Base-by-base conservation (phyloP, 2,329 filamentous ascomycete genomes). In the Sclerotinia sclerotiorum region DNA sequence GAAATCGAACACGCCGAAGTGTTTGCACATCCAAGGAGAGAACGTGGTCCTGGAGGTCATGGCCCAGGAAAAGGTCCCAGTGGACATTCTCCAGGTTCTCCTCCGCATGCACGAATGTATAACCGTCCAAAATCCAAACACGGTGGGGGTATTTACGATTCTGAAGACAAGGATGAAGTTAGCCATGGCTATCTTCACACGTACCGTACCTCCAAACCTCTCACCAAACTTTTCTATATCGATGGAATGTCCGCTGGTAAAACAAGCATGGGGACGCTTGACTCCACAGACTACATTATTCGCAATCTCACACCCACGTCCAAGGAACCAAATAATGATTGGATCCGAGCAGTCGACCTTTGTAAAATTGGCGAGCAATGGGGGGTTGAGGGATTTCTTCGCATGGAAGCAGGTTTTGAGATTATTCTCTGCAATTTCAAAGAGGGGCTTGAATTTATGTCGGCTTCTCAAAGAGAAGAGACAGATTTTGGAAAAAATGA, bases 231-330 rank as follows among this genome's bases (percentile, higher is more conserved):
- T 3, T 79, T 93, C 3, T 91, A 92, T 73, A 76, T 92, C 21
- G 90, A 93, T 74, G 90, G 90, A 5, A 88, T 89, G 81, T 85
- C 85, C 2, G 90, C 88, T 0, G 90, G 83, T 1, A 92, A 92
- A 72, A 86, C 85, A 0, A 62, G 74, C 1, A 86, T 88, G 74
- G 90, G 90, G 4, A 91, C 89, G 0, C 81, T 92, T 3, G 90
- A 92, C 74, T 83, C 85, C 0, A 88, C 91, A 73, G 89, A 92
- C 73, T 75, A 83, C 1, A 74, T 92, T 0, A 80, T 93, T 66
- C 72, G 52, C 63, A 70, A 70, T 55, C 32, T 67, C 10, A 54
- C 68, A 2, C 32, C 46, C 2, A 24, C 13, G n/a, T 54, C 66
- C 17, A 56, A 42, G 17, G 52, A n/a, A 10, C 68, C 72, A n/a